Evolutionary conservation across 148 eudicot genomes (phyloP).

Genomic region (Vaccinium darrowii): DNA sequence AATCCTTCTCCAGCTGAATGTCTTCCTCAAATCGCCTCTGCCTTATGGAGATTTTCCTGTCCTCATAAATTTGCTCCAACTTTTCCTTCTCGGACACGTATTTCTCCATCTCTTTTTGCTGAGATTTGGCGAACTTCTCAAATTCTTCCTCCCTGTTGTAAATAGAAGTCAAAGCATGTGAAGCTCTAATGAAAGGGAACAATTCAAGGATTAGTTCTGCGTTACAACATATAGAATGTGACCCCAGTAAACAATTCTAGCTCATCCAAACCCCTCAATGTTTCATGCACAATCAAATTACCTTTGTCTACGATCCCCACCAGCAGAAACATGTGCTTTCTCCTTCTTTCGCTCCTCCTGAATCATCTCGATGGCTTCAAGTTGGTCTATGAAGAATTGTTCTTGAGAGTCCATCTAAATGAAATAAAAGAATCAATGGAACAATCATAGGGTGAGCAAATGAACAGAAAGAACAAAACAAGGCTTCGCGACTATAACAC

Average conservation of each 20-base stretch:
- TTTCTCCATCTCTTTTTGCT: no score
- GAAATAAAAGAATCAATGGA: not conserved
- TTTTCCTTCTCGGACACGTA: no score
- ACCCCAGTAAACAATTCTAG: not conserved
- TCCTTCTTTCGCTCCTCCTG: no score
- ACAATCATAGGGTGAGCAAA: not conserved
- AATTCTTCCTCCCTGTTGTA: no score
- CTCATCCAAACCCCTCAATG: not conserved
- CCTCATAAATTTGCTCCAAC: no score
- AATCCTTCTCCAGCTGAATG: no score
- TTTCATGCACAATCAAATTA: slow-evolving; percentile 19
- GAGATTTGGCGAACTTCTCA: no score
- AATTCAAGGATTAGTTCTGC: not conserved
- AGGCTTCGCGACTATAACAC: no score
- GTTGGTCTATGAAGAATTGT: not conserved
- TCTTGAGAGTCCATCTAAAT: slow-evolving; percentile 65
- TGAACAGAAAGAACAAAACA: not conserved
- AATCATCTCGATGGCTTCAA: no score
- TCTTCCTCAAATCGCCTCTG: no score
- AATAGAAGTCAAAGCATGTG: not conserved
- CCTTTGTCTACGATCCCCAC: slow-evolving; percentile 41
- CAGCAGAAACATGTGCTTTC: slow-evolving; percentile 19
- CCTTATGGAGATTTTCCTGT: no score
- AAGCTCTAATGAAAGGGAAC: not conserved
- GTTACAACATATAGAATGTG: not conserved